Evolutionary conservation across 345 rosid species (phyloP), one percentile per base, ranked within the genome.

Genomic region (Eutrema heterophyllum): DNA sequence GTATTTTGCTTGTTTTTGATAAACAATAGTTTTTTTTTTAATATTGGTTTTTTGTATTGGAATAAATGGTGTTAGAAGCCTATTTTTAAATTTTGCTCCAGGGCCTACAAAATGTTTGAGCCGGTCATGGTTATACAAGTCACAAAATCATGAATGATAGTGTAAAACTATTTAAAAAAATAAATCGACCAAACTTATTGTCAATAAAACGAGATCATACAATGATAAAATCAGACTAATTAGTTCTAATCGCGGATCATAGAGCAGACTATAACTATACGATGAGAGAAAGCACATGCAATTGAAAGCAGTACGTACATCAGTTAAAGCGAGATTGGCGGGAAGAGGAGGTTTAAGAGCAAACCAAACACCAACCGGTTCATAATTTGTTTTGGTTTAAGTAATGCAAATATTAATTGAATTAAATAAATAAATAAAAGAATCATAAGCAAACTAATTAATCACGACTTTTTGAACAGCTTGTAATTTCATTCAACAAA

Each of bases 291-390:
- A 21, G 1, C 24, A 21, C 24, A 21, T 21, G 24, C 24, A 21
- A 21, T 21, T 21, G 24, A 21, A 21, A 21, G 24, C 24, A 21
- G 24, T 21, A 21, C 21, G 21, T 21, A 21, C 41, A 45, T 58
- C 46, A 38, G 46, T 39, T 18, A 14, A 55, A 55, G 41, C 41
- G 41, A 39, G 41, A 30, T 16, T 46, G 55, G 55, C 68, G 55
- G 70, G 70, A 68, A 56, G 16, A 41, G n/a, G 61, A 68, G 29
- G 62, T 40, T 43, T 68, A 41, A 41, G 36, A 33, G 55, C 55
- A 69, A 69, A 69, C 64, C 65, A 45, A 44, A 69, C 45, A 48
- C 58, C 39, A 71, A 27, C 56, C 21, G 61, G 30, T 38, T 50
- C 33, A 40, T 40, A 50, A 12, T 16, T 15, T 30, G n/a, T 10